Base-by-base conservation (phyloP, 805 yeast genomes). In the Candida cerambycidarum region DNA sequence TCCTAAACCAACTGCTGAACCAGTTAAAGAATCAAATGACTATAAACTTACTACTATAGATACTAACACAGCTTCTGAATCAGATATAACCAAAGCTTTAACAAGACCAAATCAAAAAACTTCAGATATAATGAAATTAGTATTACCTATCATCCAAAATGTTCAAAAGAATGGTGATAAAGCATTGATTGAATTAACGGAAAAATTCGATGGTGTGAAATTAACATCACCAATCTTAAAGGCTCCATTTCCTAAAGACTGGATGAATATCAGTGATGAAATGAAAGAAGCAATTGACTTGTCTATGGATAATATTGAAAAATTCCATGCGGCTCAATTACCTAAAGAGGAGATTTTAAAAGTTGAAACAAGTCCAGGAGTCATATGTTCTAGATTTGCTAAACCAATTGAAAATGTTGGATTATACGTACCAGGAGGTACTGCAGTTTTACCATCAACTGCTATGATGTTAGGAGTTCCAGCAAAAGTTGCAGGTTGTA, bases 381-480 rank as follows among this genome's bases (percentile, higher is more conserved):
- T 93, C 18, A 67, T 77, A 41, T 93, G 99, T 70, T 87, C 96
- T 14, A 81, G 99, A 56, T 93, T 93, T 64, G 86, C 98, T 12
- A 82, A 96, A 57, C 93, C 99, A 5, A 89, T 93, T 53, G 96
- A 89, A 58, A 82, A 79, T 46, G 99, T 93, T 42, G 99, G 99
- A 47, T 77, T 95, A 46, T 93, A 93, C 60, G 87, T 93, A 46
- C 99, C 99, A 42, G 99, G 99, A 55, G 99, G 99, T 54, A 89
- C 98, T 33, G 99, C 99, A 3, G 92, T 93, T 25, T 76, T 93
- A 51, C 99, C 99, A 32, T 92, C 98, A 14, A 93, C 99, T 11
- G 95, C 98, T 4, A 77, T 93, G 67, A 93, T 93, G 97, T 77
- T 93, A 55, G 98, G 99, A 57, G 97, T 93, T 40, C 99, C 99